phyloP scores from a whole-genome alignment of 2,329 filamentous ascomycete genomes.

The Pseudocercospora crystallina region DNA sequence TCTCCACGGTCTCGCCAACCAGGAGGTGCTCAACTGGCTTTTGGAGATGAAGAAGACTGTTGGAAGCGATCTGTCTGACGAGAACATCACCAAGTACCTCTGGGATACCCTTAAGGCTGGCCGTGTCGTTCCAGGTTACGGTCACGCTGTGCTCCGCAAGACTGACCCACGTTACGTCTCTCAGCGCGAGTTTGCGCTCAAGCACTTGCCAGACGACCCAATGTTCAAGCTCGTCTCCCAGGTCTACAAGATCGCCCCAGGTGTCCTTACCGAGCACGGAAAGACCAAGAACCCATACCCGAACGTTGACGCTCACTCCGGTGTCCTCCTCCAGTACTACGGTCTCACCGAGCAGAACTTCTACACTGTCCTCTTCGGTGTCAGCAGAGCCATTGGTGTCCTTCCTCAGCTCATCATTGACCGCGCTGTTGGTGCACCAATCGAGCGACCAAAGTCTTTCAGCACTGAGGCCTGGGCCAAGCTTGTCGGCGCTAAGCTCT shows the following conservation, averaged over 20 bases:
- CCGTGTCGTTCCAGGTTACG: conserved; percentile 96
- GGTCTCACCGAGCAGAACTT: conserved; percentile 98
- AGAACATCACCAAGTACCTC: conserved; percentile 97
- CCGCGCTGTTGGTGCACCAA: conserved; percentile 92
- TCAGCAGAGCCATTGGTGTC: conserved; percentile 95
- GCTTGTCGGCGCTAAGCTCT: conserved; percentile 87
- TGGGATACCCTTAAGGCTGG: conserved; percentile 95
- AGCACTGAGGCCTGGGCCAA: conserved; percentile 95
- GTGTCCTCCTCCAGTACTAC: conserved; percentile 99
- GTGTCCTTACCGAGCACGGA: conserved; percentile 97
- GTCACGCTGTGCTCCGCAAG: conserved; percentile 98
- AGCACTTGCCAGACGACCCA: conserved; percentile 92
- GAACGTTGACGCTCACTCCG: conserved; percentile 98
- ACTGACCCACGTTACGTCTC: conserved; percentile 98
- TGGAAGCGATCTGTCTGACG: conserved; percentile 92
- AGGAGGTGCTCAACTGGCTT: conserved; percentile 99
- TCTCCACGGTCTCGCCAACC: conserved; percentile 98
- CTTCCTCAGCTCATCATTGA: conserved; percentile 99
- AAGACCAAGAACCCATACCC: conserved; percentile 99
- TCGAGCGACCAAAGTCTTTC: conserved; percentile 99
- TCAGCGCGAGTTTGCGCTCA: conserved; percentile 93
- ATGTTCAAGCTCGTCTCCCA: conserved; percentile 99
- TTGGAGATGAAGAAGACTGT: conserved; percentile 96
- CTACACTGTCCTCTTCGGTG: conserved; percentile 99
- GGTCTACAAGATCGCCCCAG: conserved; percentile 99